phyloP scores from a whole-genome alignment of 805 yeast species.

The Ogataea degrootiae region DNA sequence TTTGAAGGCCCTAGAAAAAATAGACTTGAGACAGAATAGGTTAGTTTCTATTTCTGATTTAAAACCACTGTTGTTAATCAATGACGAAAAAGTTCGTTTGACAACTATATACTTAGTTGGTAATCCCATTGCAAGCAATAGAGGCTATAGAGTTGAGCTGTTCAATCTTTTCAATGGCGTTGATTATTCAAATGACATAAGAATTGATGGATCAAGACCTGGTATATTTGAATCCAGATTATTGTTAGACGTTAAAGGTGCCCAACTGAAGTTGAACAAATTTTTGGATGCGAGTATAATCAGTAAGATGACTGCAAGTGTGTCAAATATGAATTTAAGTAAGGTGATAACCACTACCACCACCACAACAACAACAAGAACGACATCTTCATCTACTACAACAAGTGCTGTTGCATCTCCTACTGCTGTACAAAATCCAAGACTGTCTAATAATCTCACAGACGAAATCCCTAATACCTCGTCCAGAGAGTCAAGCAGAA shows the following conservation, averaged over 20 bases:
- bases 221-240: constrained; percentile 58
- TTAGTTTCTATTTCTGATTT: constrained; percentile 34
- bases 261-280: constrained; percentile 39
- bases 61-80: constrained; percentile 35
- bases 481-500: too few species aligned
- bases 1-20: constrained; percentile 39
- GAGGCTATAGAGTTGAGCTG: constrained; percentile 49
- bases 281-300: constrained; percentile 34
- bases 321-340: constrained; percentile 30
- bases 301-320: constrained; percentile 33
- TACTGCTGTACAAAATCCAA: not conserved
- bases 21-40: constrained; percentile 49
- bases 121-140: constrained; percentile 32
- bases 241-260: constrained; percentile 45
- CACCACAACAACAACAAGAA: constrained; percentile 18
- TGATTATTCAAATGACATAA: constrained; percentile 40
- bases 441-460: too few species aligned
- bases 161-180: constrained; percentile 55
- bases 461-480: too few species aligned
- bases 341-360: constrained; percentile 23
- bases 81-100: constrained; percentile 19
- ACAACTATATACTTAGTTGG: constrained; percentile 30
- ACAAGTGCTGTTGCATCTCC: not conserved
- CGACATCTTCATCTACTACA: not conserved
- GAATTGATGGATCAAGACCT: constrained; percentile 57